These are phyloP conservation scores for Neopestalotiopsis rosae DNA, from an alignment of 2,329 filamentous ascomycete genomes.

Conservation along the genomic window DNA sequence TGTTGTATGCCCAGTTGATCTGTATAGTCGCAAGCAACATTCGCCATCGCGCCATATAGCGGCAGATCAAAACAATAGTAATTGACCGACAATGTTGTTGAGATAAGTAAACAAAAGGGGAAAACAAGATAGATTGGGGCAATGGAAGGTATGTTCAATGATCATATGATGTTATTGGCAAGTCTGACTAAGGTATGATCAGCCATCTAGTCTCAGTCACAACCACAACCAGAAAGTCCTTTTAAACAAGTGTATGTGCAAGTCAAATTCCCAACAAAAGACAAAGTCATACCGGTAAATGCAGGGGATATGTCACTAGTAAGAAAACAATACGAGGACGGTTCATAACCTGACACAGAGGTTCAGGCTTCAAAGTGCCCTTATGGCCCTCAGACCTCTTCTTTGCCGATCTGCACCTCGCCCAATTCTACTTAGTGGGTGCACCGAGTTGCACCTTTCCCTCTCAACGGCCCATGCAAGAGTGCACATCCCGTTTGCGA, in stretches of 20 bases:
- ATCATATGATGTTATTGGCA: too few species aligned
- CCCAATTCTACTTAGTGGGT: not conserved
- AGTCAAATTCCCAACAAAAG: not conserved
- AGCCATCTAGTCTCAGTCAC: too few species aligned
- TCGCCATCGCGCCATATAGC: not conserved
- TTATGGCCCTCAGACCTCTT: not conserved
- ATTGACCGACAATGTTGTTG: too few species aligned
- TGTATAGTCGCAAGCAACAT: not conserved
- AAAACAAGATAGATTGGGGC: too few species aligned
- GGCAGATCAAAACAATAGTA: not conserved
- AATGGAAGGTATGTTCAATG: too few species aligned
- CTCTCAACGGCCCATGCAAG: not conserved
- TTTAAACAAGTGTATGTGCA: too few species aligned
- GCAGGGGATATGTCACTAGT: not conserved
- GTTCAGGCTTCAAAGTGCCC: not conserved
- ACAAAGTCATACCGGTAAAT: not conserved
- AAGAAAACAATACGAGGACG: not conserved
- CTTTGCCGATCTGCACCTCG: conserved; percentile 9
- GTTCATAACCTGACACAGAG: not conserved
- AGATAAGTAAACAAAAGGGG: too few species aligned
- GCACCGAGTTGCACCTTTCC: not conserved
- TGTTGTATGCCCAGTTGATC: not conserved
- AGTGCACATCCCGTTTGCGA: conserved; percentile 6
- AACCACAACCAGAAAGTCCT: too few species aligned
- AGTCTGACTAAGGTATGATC: too few species aligned